Evolutionary conservation across 257 asterid species (phyloP), one percentile per base, ranked within the genome.

Genomic region (Sherardia arvensis): DNA sequence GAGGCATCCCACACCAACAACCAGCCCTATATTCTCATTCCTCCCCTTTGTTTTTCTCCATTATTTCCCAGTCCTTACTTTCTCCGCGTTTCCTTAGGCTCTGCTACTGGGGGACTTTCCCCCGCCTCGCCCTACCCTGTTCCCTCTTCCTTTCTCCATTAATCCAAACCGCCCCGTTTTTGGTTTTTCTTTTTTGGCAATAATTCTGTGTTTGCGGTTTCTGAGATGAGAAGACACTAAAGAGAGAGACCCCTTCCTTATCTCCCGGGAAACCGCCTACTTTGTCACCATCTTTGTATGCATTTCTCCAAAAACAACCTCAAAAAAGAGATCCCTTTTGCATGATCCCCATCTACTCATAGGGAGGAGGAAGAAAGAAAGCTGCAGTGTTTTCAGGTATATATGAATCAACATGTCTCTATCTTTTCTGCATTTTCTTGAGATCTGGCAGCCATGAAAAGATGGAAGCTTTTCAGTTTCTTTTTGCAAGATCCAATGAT

Each of bases 51-150:
- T 11, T 11, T 38, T 38, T 38, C 47, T 38, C 12, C 47, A 36
- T 2, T 36, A 36, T 10, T 15, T 33, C 40, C 9, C 40, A 33
- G 14, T 9, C 14, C 64, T n/a, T 66, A 38, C 77, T 76, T 80
- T 81, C 84, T 87, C 87, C 87, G 87, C 97, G 88, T 82, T 77
- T 69, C 91, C 89, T 80, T 68, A 80, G 97, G 85, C 97, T 85
- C 85, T 90, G 87, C 61, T 81, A 77, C 73, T 85, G 97, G 94
- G 97, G 79, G 97, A 63, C 75, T 83, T 77, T 77, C 78, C 77
- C 79, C 85, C 86, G 80, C 73, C 57, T 14, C 10, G 7, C 58
- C 58, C 58, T 27, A 11, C 38, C 21, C 61, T 38, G 11, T 3
- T 22, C 18, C 29, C 25, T 21, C n/a, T 51, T 9, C 58, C 8